Evolutionary conservation across 257 asterid species (phyloP).

Genomic region (Haberlea rhodopensis): DNA sequence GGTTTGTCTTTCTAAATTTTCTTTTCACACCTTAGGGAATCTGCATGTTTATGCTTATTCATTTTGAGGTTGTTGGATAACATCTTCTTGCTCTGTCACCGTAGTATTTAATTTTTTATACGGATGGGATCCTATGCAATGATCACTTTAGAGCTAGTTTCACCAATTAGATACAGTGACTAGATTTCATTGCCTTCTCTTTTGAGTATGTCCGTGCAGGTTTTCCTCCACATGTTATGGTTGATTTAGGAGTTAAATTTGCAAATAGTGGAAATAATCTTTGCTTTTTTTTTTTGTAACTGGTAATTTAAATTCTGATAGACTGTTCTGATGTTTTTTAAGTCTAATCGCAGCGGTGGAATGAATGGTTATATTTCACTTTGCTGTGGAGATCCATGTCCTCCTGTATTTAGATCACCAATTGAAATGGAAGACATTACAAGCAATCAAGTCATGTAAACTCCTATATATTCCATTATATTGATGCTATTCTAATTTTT

Average conservation of each 20-base stretch:
- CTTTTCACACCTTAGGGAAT: slow-evolving; percentile 8
- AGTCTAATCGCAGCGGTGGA: slow-evolving; percentile 80
- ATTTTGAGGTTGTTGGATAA: neutral
- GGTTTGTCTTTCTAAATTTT: slow-evolving; percentile 50
- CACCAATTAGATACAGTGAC: neutral
- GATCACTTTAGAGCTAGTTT: neutral
- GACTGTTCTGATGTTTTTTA: slow-evolving; percentile 38
- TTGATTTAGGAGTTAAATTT: slow-evolving; percentile 5
- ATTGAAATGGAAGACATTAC: slow-evolving; percentile 75
- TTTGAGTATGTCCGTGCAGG: slow-evolving; percentile 3
- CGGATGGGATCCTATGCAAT: neutral
- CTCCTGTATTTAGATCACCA: slow-evolving; percentile 93
- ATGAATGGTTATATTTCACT: slow-evolving; percentile 94
- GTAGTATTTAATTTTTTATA: neutral
- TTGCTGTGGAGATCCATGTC: slow-evolving; percentile 92
- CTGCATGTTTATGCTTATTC: neutral
- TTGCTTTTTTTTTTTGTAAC: slow-evolving; percentile 7
- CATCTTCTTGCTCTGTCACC: neutral
- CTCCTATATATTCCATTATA: slow-evolving; percentile 19
- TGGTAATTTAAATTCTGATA: slow-evolving; percentile 24
- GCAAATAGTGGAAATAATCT: slow-evolving; percentile 17
- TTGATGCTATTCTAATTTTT: slow-evolving; percentile 1
- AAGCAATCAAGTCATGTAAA: slow-evolving; percentile 98
- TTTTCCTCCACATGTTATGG: slow-evolving; percentile 7
- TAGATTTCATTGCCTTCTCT: neutral